Evolutionary conservation across 2,329 filamentous ascomycete species (phyloP), one percentile per base, ranked within the genome.

Genomic region (Dactylellina cionopaga): DNA sequence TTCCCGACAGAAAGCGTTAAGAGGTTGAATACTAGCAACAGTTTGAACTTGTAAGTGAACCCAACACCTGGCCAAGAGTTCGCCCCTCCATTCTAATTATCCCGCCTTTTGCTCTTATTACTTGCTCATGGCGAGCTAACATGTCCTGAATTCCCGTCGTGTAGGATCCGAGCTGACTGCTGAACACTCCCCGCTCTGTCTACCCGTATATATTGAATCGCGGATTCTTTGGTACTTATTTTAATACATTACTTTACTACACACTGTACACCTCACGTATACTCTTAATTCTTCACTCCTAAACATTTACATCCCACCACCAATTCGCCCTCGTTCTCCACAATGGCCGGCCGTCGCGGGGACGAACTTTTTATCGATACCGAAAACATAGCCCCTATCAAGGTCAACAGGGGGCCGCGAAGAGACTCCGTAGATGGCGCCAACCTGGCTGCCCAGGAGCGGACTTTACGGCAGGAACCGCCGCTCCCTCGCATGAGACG

Each of bases 301-400:
- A 58, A 35, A 55, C 37, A 63, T 33, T 5, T 37, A 49, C 29
- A 58, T 51, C 41, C 46, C 24, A 52, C 66, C n/a, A 43, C 62
- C 27, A n/a, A n/a, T n/a, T 65, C 41, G 62, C 37, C 29, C 19
- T 25, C 52, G 51, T 72, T n/a, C 68, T 72, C 59, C 68, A 72
- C 68, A 64, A 72, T 72, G 68, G 68, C 68, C 68, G 68, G 68
- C 68, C 68, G 68, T 65, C 68, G 68, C 51, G 68, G 68, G 60
- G 68, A 72, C 59, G 68, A 72, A 72, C 59, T 72, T 25, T 72
- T 72, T 52, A 56, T 72, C 47, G 68, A 72, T 24, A 72, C 68
- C 17, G 68, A 72, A 31, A 65, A 65, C 37, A 31, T 72, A 33
- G 43, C 31, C 19, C 68, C 68, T 49, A 52, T 59, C 54, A 72